phyloP scores from a whole-genome alignment of 2,329 filamentous ascomycete genomes.

The Chaetomiaceae sp. region DNA sequence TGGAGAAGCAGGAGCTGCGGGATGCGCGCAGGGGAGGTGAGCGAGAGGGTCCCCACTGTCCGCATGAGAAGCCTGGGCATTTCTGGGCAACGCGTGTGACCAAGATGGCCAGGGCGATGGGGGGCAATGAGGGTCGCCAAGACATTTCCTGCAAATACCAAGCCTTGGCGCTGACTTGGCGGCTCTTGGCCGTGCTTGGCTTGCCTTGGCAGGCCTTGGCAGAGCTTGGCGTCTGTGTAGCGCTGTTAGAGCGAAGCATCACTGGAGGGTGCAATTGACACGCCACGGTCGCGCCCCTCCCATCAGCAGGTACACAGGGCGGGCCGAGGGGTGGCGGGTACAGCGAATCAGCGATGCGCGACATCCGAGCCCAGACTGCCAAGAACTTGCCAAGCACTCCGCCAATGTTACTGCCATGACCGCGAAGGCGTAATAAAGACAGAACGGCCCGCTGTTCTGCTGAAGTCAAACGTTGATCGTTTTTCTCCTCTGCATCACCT shows the following conservation, averaged over 20 bases:
- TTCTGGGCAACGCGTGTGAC: constrained; percentile 23
- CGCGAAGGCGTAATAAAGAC: constrained; percentile 29
- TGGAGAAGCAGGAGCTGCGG: constrained; percentile 1
- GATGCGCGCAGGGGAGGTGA: no score
- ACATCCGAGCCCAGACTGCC: constrained; percentile 32
- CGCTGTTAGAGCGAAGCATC: constrained; percentile 18
- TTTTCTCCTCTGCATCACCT: constrained; percentile 22
- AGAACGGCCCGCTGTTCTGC: constrained; percentile 25
- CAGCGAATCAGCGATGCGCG: constrained; percentile 24
- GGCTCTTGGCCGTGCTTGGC: constrained; percentile 29
- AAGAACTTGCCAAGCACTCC: constrained; percentile 28
- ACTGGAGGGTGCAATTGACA: no score
- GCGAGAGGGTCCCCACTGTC: constrained; percentile 3
- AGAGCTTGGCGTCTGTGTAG: constrained; percentile 17
- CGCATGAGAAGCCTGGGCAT: constrained; percentile 11
- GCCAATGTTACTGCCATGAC: constrained; percentile 27
- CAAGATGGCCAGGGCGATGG: constrained; percentile 18
- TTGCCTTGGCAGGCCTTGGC: constrained; percentile 29
- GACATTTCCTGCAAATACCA: constrained; percentile 39
- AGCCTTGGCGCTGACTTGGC: constrained; percentile 30
- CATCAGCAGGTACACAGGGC: constrained; percentile 23
- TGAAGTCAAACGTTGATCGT: constrained; percentile 19
- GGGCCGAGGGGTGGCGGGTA: constrained; percentile 12
- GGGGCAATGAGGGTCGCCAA: constrained; percentile 23
- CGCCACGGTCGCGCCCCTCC: not conserved